Evolutionary conservation across 495 filamentous ascomycete species (phyloP), one percentile per base, ranked within the genome.

Genomic region (Hyphodiscus hymeniophilus): DNA sequence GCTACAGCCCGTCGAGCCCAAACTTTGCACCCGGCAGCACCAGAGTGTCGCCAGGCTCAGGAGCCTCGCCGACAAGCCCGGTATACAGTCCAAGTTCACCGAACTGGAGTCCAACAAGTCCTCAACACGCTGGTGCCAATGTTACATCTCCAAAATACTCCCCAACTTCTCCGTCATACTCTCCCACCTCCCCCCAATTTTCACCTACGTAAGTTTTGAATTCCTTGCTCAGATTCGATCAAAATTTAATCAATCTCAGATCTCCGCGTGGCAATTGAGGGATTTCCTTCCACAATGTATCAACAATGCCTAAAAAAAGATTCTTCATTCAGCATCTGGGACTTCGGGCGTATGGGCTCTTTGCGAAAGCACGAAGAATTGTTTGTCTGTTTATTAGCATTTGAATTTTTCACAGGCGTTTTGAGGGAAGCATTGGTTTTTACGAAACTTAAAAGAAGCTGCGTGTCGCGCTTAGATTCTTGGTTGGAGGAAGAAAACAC

Each of bases 71-170:
- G 11, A 65, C 67, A 35, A 67, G 66, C 32, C 68, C 68, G 34
- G 64, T 44, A 10, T 56, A 52, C 35, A 49, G 44, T 16, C 52
- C 54, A 1, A 50, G 16, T 20, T 82, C 79, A 15, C 90, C 90
- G 28, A 82, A 72, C 43, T 91, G 88, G 63, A 88, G 82, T 16
- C 87, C 89, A 2, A 88, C 84, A 0, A 79, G 76, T 41, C 76
- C 77, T n/a, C 47, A 42, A 26, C 44, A 47, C n/a, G 62, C 65
- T 10, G 77, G 76, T n/a, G n/a, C n/a, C 51, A 72, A 70, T 34
- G 74, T 72, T 17, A 76, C 75, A 12, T 69, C 65, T 39, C 69
- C 70, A 18, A 63, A 62, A 26, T 73, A 57, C 41, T 60, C 57
- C 26, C 57, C 57, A 7, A 57, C 57, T 24, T 56, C 52, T 7